Conservation (phyloP, 2,329 filamentous ascomycete genomes). For the Leptoxyphium fumago region DNA sequence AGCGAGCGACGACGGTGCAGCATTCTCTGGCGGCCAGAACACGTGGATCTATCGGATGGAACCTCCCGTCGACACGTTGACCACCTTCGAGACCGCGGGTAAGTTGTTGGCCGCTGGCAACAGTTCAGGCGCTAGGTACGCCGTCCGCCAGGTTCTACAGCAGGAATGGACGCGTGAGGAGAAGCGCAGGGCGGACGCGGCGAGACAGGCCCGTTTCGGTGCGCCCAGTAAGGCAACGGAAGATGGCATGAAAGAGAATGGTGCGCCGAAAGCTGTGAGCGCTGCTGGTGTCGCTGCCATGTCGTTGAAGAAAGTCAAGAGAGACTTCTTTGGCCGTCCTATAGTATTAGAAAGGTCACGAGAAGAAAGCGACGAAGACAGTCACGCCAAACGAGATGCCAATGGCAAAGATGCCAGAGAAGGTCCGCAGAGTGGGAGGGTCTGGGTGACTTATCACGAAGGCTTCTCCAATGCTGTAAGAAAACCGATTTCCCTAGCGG, state of each 20-base stretch:
- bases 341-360: conserved; percentile 35
- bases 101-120: conserved; percentile 36
- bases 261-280: background rate
- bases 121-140: conserved; percentile 68
- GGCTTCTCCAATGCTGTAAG: conserved; percentile 84
- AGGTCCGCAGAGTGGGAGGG: conserved; percentile 37
- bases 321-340: conserved; percentile 75
- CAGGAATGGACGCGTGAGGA: conserved; percentile 69
- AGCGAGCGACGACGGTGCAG: conserved; percentile 46
- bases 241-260: conserved; percentile 3
- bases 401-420: conserved; percentile 17
- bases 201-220: conserved; percentile 41
- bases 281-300: conserved; percentile 16
- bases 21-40: conserved; percentile 21
- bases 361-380: conserved; percentile 21
- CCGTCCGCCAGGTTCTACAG: conserved; percentile 82
- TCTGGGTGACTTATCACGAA: conserved; percentile 84
- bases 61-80: conserved; percentile 68
- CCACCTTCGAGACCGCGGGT: conserved; percentile 55
- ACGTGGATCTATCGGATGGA: conserved; percentile 90
- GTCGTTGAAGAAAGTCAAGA: conserved; percentile 36
- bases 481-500: conserved; percentile 69
- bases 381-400: conserved; percentile 21
- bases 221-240: conserved; percentile 30
- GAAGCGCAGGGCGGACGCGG: conserved; percentile 50